A percentile compares a stretch with the other conserved stretches of the same genome.
Conservation (phyloP, 495 filamentous ascomycete species). For the Tuber umbilicatum region DNA sequence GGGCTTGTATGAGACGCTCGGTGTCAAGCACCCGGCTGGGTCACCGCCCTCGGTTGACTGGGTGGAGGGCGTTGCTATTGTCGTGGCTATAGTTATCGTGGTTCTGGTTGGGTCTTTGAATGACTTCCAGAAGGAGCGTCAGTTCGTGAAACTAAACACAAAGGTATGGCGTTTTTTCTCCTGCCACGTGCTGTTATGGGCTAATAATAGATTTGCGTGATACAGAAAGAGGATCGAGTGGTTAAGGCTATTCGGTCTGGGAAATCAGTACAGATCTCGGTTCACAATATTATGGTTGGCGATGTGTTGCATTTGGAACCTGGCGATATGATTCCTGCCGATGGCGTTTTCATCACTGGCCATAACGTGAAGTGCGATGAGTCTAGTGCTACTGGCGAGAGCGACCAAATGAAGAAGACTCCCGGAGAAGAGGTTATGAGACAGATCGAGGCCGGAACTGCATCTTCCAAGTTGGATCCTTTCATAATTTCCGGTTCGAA, state of each 20-base stretch:
- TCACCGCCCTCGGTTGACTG: constrained; percentile 55
- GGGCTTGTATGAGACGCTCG: constrained; percentile 63
- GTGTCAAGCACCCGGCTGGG: constrained; percentile 44
- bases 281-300: constrained; percentile 65
- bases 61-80: constrained; percentile 75
- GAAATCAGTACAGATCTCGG: constrained; percentile 62
- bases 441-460: constrained; percentile 69
- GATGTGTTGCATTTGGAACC: constrained; percentile 69
- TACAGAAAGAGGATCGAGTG: constrained; percentile 66
- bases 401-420: constrained; percentile 68
- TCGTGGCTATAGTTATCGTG: constrained; percentile 68
- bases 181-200: neutral
- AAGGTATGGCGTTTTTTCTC: constrained; percentile 45
- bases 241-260: constrained; percentile 74
- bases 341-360: constrained; percentile 65
- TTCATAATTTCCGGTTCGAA: constrained; percentile 91
- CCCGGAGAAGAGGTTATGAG: constrained; percentile 69
- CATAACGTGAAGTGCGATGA: constrained; percentile 75
- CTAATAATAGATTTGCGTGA: constrained; percentile 18
- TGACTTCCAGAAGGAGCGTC: constrained; percentile 72
- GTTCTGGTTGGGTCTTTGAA: constrained; percentile 67
- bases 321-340: constrained; percentile 68
- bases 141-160: constrained; percentile 71
- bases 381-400: constrained; percentile 78
- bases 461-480: constrained; percentile 77